Evolutionary conservation across 164 flowering plant species (phyloP).

Genomic region (Dillenia suffruticosa): DNA sequence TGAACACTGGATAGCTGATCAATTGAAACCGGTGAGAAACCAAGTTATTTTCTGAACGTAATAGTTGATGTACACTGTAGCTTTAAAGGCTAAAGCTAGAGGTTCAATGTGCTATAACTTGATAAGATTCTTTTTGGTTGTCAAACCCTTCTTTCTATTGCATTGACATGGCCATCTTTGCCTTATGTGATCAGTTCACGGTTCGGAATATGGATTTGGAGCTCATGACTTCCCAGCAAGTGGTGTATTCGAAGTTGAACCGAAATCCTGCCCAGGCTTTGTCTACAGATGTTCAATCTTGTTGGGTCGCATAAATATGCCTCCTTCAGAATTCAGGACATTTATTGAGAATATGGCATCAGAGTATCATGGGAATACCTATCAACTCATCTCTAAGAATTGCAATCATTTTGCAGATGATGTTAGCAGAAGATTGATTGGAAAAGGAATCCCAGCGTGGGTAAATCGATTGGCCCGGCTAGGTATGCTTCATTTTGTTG

Average conservation of each 20-base stretch:
- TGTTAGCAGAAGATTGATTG: constrained; percentile 50
- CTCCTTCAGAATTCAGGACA: constrained; percentile 48
- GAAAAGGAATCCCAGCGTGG: constrained; percentile 75
- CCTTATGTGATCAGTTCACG: constrained; percentile 51
- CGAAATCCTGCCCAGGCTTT: constrained; percentile 80
- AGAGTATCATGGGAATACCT: constrained; percentile 87
- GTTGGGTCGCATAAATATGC: constrained; percentile 50
- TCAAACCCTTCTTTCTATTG: not conserved
- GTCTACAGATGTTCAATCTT: constrained; percentile 58
- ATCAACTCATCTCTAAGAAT: constrained; percentile 80
- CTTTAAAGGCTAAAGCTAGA: too few relatives aligned
- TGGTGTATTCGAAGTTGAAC: constrained; percentile 93
- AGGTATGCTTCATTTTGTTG: constrained; percentile 29
- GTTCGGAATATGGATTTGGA: constrained; percentile 87
- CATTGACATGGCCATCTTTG: not conserved
- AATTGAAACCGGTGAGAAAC: too few relatives aligned
- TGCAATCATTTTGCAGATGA: constrained; percentile 91
- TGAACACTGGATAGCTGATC: too few relatives aligned
- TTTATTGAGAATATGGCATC: constrained; percentile 61
- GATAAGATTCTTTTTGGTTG: not conserved
- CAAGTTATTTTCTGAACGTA: too few relatives aligned
- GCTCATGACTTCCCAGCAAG: constrained; percentile 84
- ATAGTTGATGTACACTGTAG: too few relatives aligned
- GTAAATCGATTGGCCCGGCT: constrained; percentile 79
- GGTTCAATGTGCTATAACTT: not conserved